phyloP scores from a whole-genome alignment of 2,329 filamentous ascomycete genomes.

The Fusarium mundagurra region DNA sequence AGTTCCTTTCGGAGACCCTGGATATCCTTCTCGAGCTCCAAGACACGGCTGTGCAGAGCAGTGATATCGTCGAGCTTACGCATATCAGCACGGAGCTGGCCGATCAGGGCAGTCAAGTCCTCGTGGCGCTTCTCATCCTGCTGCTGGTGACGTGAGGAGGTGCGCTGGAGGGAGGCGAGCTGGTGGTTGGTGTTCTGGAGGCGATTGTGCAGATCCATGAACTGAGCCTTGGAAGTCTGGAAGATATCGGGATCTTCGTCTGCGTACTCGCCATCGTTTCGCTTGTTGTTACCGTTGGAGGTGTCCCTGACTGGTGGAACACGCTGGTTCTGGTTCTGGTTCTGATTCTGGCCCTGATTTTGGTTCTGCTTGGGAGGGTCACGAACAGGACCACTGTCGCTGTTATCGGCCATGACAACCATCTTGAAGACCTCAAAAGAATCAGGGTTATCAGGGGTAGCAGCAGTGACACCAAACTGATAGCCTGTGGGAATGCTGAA shows the following conservation, averaged over 20 bases:
- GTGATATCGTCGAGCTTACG: constrained; percentile 58
- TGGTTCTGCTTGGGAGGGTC: constrained; percentile 42
- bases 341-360: constrained; percentile 6
- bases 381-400: constrained; percentile 38
- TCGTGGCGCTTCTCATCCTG: constrained; percentile 66
- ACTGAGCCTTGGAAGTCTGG: constrained; percentile 68
- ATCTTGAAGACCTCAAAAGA: constrained; percentile 95
- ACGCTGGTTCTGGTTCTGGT: constrained; percentile 21
- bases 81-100: constrained; percentile 58
- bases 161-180: constrained; percentile 68
- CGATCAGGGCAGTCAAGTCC: constrained; percentile 61
- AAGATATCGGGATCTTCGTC: constrained; percentile 60
- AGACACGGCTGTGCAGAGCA: constrained; percentile 56
- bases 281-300: constrained; percentile 37
- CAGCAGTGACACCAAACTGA: constrained; percentile 86
- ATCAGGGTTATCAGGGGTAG: constrained; percentile 90
- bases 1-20: constrained; percentile 63
- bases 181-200: constrained; percentile 79
- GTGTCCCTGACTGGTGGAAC: constrained; percentile 31
- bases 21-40: constrained; percentile 67
- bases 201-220: constrained; percentile 85
- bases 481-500: constrained; percentile 83
- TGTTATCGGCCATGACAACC: constrained; percentile 70
- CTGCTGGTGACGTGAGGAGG: constrained; percentile 61
- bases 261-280: constrained; percentile 54